A percentile compares a stretch with the other conserved stretches of the same genome.
phyloP scores from a whole-genome alignment of 2,329 filamentous ascomycete species.

The Didymella arachidicola region DNA sequence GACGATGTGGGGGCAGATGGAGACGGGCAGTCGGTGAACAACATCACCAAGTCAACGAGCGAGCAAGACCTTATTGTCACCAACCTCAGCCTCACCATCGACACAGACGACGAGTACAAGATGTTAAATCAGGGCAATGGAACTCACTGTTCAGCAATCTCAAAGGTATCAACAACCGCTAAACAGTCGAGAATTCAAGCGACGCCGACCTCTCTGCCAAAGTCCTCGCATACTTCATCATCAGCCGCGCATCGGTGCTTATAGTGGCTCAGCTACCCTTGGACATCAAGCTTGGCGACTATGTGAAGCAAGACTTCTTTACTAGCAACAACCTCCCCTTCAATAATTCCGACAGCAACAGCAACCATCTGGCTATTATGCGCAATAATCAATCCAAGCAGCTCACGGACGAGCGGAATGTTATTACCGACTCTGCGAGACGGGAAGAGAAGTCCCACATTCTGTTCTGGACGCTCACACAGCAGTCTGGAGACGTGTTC shows the following conservation, averaged over 20 bases:
- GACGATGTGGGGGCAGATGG: constrained; percentile 54
- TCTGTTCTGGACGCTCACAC: constrained; percentile 50
- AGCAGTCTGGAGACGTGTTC: constrained; percentile 45
- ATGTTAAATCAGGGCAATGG: constrained; percentile 53
- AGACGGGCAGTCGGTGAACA: constrained; percentile 55
- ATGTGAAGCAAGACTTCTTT: constrained; percentile 49
- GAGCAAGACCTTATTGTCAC: constrained; percentile 57
- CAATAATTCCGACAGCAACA: constrained; percentile 50
- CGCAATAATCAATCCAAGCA: constrained; percentile 50
- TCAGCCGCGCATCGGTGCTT: constrained; percentile 47
- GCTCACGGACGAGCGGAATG: constrained; percentile 41
- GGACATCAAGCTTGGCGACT: constrained; percentile 40
- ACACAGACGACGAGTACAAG: constrained; percentile 51
- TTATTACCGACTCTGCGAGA: constrained; percentile 29
- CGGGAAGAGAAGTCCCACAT: constrained; percentile 48
- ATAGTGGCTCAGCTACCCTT: constrained; percentile 45
- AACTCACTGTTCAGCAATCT: constrained; percentile 56
- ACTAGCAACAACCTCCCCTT: constrained; percentile 43
- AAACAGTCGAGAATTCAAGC: constrained; percentile 33
- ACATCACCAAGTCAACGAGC: constrained; percentile 55
- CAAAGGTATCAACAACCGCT: constrained; percentile 53
- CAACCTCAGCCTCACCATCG: constrained; percentile 56
- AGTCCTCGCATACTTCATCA: constrained; percentile 50
- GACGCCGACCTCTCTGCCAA: constrained; percentile 43
- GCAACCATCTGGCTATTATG: constrained; percentile 44